These are phyloP conservation scores for Pythium phragmiticola DNA, from an alignment of 352 stramenopile genomes.

Conservation along the genomic window DNA sequence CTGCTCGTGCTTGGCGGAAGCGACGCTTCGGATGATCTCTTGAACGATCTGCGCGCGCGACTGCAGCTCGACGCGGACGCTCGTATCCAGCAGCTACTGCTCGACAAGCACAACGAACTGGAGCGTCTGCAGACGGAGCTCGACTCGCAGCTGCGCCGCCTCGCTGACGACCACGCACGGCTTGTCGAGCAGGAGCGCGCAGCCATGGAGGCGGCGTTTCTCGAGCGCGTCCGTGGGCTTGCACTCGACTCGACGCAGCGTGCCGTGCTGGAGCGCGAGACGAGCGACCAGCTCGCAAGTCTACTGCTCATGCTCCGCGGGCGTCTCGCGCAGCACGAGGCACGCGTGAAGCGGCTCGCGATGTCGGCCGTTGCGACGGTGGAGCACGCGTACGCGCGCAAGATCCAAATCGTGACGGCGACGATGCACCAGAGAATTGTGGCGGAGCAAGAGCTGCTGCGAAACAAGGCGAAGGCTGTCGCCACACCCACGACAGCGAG, in stretches of 20 bases:
- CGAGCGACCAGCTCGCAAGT: constrained; percentile 41
- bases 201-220: constrained; percentile 30
- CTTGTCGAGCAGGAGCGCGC: constrained; percentile 36
- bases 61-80: constrained; percentile 55
- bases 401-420: constrained; percentile 42
- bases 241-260: constrained; percentile 12
- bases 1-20: neutral
- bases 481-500: constrained; percentile 6
- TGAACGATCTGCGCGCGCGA: constrained; percentile 44
- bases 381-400: constrained; percentile 54
- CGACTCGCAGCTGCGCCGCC: constrained; percentile 28
- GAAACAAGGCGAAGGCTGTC: constrained; percentile 35
- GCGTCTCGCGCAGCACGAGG: constrained; percentile 29
- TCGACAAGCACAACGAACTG: constrained; percentile 38
- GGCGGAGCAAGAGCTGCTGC: constrained; percentile 51
- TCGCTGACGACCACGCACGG: constrained; percentile 28
- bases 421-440: constrained; percentile 51
- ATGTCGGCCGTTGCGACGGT: constrained; percentile 23
- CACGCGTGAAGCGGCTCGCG: constrained; percentile 25
- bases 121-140: constrained; percentile 29
- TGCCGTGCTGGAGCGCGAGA: constrained; percentile 22
- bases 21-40: constrained; percentile 31
- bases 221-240: constrained; percentile 28
- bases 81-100: constrained; percentile 37
- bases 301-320: constrained; percentile 46